Base-by-base conservation (phyloP, 2,329 filamentous ascomycete genomes). In the Claviceps monticola region DNA sequence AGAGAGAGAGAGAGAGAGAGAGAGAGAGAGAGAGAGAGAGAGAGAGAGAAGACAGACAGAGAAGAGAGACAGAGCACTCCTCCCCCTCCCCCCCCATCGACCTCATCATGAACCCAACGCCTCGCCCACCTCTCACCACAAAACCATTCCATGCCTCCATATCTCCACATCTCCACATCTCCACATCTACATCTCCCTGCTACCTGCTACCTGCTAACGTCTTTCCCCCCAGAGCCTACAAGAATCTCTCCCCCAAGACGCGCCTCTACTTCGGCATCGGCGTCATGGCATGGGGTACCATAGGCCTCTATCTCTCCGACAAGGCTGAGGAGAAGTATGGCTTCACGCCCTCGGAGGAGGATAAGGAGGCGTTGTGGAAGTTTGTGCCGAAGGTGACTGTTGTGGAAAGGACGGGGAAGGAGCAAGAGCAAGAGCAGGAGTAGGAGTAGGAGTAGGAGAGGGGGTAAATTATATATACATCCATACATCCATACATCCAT, bases 231-330 rank as follows among this genome's bases (percentile, higher is more conserved):
- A 49, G 82, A 61, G 73, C 81, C 50, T 95, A 89, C 71, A 82
- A 76, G 62, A 80, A 78, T 59, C 81, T 95, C 51, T 71, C 83
- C 3, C 78, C 84, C 17, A 82, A 78, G 58, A 84, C 85, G 23
- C 84, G 86, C 52, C 69, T 87, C 43, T 69, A 83, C 47, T 74
- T 95, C 56, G 90, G 90, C 58, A 64, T 81, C 48, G 84, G 82
- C 59, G 69, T 95, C 57, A 80, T 95, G 62, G 79, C 79, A 37
- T 95, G 88, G 79, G 88, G 87, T 14, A 70, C 73, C 42, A 70
- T 80, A 42, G 90, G 88, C 16, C 74, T 93, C n/a, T 83, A 84
- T 62, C 62, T 86, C 17, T 81, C 84, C 5, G 85, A 91, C 62
- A 74, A 74, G 53, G 80, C 84, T 16, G 89, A 91, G 68, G 77